Evolutionary conservation across 2,329 filamentous ascomycete species (phyloP).

Genomic region (Thelonectria rubi): DNA sequence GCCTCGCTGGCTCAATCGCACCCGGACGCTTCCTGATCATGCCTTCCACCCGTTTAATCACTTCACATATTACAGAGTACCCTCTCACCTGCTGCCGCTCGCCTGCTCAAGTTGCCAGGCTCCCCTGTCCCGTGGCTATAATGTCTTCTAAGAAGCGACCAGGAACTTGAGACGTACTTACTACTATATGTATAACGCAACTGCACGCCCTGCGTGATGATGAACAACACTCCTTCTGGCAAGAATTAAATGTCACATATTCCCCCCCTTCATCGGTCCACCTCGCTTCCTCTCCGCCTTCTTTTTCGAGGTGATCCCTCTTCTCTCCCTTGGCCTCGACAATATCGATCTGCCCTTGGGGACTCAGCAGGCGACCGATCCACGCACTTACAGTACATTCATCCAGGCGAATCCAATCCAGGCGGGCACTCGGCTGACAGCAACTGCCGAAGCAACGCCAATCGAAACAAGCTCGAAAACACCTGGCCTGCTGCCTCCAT

Average conservation of each 20-base stretch:
- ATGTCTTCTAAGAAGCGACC: conserved; percentile 13
- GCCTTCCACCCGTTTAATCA: background rate
- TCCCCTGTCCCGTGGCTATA: conserved; percentile 15
- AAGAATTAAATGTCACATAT: no score
- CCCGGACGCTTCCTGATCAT: background rate
- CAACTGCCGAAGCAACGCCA: conserved; percentile 9
- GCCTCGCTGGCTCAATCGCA: background rate
- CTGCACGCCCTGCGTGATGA: no score
- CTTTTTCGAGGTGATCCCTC: no score
- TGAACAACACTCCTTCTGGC: no score
- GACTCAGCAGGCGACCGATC: background rate
- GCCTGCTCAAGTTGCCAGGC: background rate
- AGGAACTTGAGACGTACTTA: no score
- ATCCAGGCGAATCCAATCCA: conserved; percentile 6
- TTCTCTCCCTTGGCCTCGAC: background rate
- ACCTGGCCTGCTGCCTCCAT: background rate
- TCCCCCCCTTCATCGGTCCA: no score
- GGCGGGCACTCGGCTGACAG: background rate
- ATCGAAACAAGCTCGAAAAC: conserved; percentile 4
- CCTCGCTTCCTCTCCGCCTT: background rate
- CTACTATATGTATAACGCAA: no score
- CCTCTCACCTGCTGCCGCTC: conserved; percentile 10
- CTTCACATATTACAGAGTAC: conserved; percentile 4
- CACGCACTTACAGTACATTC: background rate
- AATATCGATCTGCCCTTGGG: background rate